phyloP scores from a whole-genome alignment of 2,329 filamentous ascomycete species.

The Amauroascus verrucosus region DNA sequence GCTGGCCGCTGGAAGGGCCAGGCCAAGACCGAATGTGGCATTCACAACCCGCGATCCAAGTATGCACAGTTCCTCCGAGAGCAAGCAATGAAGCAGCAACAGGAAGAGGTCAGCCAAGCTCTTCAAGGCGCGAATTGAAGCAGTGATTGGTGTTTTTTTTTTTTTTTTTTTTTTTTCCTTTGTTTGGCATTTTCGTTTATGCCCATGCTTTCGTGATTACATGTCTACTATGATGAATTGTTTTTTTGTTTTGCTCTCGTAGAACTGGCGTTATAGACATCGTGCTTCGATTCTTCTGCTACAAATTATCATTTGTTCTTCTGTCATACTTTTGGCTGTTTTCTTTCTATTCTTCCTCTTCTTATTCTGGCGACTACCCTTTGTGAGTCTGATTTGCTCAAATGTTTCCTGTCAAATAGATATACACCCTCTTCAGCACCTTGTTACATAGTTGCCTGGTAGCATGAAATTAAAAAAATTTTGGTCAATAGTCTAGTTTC shows the following conservation, averaged over 20 bases:
- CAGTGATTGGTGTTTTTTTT: neutral
- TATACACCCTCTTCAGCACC: neutral
- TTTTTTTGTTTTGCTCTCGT: neutral
- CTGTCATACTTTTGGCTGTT: neutral
- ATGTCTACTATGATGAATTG: conserved; percentile 5
- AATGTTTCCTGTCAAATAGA: conserved; percentile 8
- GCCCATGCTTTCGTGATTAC: neutral
- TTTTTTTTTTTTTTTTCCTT: neutral
- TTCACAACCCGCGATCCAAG: conserved; percentile 93
- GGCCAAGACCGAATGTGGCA: conserved; percentile 92
- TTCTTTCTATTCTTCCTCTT: neutral
- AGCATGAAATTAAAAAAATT: conserved; percentile 1
- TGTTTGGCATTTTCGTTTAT: no score
- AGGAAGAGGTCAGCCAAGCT: conserved; percentile 43
- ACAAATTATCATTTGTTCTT: no score
- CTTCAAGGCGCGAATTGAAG: conserved; percentile 18
- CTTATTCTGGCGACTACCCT: neutral
- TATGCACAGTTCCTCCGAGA: conserved; percentile 77
- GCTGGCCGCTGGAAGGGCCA: conserved; percentile 95
- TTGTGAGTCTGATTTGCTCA: neutral
- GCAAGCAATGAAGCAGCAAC: conserved; percentile 58
- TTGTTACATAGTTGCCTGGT: neutral
- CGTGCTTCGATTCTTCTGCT: no score
- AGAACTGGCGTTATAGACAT: conserved; percentile 9
- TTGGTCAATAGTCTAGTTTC: neutral